A percentile compares a stretch with the other conserved stretches of the same genome.
Conservation (phyloP, 2,329 filamentous ascomycete species). For the Knufia petricola region DNA sequence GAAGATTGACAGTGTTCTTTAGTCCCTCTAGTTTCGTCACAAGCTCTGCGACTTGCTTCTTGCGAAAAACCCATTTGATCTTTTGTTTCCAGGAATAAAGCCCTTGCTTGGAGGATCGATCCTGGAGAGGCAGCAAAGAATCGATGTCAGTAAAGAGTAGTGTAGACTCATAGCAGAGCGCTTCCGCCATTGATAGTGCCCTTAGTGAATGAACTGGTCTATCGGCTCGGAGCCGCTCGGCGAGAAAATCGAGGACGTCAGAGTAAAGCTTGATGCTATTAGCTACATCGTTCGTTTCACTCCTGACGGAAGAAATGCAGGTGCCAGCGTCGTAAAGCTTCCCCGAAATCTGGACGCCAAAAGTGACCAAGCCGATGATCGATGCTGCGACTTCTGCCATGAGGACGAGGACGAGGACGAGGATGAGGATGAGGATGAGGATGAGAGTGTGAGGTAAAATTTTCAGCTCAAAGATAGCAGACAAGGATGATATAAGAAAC, state of each 20-base stretch:
- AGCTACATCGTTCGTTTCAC: slow-evolving; percentile 10
- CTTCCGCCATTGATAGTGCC: slow-evolving; percentile 10
- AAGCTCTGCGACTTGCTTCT: slow-evolving; percentile 11
- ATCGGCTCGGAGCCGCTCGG: slow-evolving; percentile 9
- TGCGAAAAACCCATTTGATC: slow-evolving; percentile 13
- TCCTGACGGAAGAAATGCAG: slow-evolving; percentile 8
- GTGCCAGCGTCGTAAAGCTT: slow-evolving; percentile 11
- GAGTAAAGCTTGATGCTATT: slow-evolving; percentile 11
- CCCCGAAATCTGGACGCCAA: slow-evolving; percentile 10
- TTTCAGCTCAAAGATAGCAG: too few relatives aligned
- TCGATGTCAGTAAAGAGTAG: slow-evolving; percentile 9
- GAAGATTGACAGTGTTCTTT: slow-evolving; percentile 10
- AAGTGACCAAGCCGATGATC: slow-evolving; percentile 11
- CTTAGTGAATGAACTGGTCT: slow-evolving; percentile 9
- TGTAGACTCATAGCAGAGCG: slow-evolving; percentile 8
- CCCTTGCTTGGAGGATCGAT: background rate
- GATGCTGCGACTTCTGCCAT: slow-evolving; percentile 12
- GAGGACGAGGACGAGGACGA: too few relatives aligned
- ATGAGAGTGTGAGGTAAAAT: too few relatives aligned
- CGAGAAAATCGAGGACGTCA: slow-evolving; percentile 10
- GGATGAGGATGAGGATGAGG: too few relatives aligned
- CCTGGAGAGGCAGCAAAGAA: background rate
- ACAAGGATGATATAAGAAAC: too few relatives aligned
- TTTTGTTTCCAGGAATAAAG: slow-evolving; percentile 7
- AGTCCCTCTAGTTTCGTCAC: slow-evolving; percentile 12